Conservation (phyloP, 202 grass and related monocot species). For the Cymbopogon flexuosus region DNA sequence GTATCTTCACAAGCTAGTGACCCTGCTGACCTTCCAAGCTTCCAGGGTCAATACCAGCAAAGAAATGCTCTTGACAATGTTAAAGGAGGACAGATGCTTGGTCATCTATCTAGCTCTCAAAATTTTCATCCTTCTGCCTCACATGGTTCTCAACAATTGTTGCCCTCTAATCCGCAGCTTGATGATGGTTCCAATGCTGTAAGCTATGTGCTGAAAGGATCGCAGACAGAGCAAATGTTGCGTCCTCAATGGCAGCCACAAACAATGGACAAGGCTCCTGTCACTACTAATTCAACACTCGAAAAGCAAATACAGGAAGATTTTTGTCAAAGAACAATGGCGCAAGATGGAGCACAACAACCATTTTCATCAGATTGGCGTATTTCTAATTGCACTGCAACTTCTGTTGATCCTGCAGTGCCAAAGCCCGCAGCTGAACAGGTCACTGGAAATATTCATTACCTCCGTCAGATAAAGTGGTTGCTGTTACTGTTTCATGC, state of each 20-base stretch:
- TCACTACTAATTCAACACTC: conserved; percentile 46
- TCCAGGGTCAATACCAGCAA: conserved; percentile 69
- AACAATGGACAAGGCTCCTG: conserved; percentile 47
- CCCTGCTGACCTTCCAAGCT: conserved; percentile 45
- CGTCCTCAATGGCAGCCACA: conserved; percentile 55
- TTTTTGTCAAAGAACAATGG: conserved; percentile 56
- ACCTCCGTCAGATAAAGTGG: conserved; percentile 70
- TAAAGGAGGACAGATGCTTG: conserved; percentile 65
- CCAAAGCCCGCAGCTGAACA: conserved; percentile 38
- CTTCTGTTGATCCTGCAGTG: conserved; percentile 25
- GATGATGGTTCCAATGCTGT: conserved; percentile 40
- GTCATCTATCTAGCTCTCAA: conserved; percentile 57
- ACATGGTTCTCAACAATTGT: conserved; percentile 56
- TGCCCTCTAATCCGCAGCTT: conserved; percentile 46
- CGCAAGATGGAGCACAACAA: conserved; percentile 46
- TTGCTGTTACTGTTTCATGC: conserved; percentile 78
- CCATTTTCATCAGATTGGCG: conserved; percentile 47
- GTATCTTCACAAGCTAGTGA: conserved; percentile 59
- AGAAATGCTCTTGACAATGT: conserved; percentile 51
- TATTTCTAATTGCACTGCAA: conserved; percentile 36
- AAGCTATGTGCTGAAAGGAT: conserved; percentile 47
- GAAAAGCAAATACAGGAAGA: conserved; percentile 60
- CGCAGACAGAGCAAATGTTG: conserved; percentile 45
- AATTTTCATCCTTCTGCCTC: conserved; percentile 51
- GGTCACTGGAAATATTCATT: conserved; percentile 48